Conservation (phyloP, 179 eudicot species). For the Carnegiea gigantea region DNA sequence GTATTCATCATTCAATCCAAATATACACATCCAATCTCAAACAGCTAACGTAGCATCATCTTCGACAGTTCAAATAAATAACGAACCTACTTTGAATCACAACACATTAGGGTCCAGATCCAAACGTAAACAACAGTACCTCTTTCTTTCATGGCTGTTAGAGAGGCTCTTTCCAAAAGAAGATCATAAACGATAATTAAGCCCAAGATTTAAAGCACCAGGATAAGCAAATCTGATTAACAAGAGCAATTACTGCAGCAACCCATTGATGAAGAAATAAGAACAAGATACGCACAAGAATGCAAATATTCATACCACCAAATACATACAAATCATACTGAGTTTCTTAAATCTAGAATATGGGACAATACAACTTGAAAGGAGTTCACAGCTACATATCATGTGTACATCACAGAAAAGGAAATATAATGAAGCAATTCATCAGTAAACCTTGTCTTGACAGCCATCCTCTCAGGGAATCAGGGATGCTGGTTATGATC, state of each 20-base stretch:
- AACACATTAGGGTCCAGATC: too few relatives aligned
- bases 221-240: too few relatives aligned
- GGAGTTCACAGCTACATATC: neutral
- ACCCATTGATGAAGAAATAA: neutral
- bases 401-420: conserved; percentile 10
- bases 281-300: neutral
- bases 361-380: conserved; percentile 5
- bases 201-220: too few relatives aligned
- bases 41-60: too few relatives aligned
- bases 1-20: neutral
- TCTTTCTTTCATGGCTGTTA: too few relatives aligned
- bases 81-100: too few relatives aligned
- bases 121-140: too few relatives aligned
- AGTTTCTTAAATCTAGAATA: neutral
- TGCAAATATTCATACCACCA: neutral
- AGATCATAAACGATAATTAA: too few relatives aligned
- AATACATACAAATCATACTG: neutral
- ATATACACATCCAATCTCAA: too few relatives aligned
- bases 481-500: conserved; percentile 34
- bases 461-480: conserved; percentile 19
- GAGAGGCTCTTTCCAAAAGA: too few relatives aligned
- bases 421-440: conserved; percentile 30
- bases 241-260: too few relatives aligned
- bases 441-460: conserved; percentile 18
- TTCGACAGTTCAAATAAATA: too few relatives aligned